Base-by-base conservation (phyloP, 768 basidiomycete genomes). In the Favolaschia claudopus region DNA sequence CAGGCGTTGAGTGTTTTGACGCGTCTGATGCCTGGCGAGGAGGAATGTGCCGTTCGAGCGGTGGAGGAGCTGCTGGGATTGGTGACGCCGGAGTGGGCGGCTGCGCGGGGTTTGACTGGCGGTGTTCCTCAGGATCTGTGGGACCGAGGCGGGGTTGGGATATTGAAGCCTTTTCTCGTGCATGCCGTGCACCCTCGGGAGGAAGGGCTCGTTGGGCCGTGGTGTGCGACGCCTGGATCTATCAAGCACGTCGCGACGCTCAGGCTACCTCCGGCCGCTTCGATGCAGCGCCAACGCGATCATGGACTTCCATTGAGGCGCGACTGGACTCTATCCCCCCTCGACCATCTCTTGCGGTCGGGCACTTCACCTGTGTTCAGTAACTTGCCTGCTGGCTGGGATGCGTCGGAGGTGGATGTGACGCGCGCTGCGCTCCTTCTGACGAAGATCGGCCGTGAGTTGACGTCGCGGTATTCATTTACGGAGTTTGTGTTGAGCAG, bases 281-380 rank as follows among this genome's bases (percentile, higher is more conserved):
- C 74, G 14, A 66, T 66, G 5, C 58, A 60, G 4, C 52, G 61
- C 10, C 61, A 71, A 12, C 55, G 65, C 12, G 71, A 67, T 8
- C 71, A 74, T 45, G 82, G 79, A 0, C 78, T 86, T 45, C 86
- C 84, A 25, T 74, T 84, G 19, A 52, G 74, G 2, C 74, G 74
- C 8, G 89, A 92, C 68, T 96, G 94, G 91, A 70, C 83, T 6
- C 78, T 90, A 38, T 72, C 79, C 0, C 86, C 94, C 0, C 70
- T 97, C 5, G 84, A 93, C 64, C 89, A 95, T 63, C 83, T 98
- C 8, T 77, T 98, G 9, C 87, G 87, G 10, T 96, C 95, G 0
- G 88, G 87, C 0, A 77, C 74, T 22, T 85, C 88, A 0, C 84
- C 82, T 0, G 89, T 93, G 0, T 91, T 96, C 75, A 80, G 82